These are phyloP conservation scores for Hydrangea macrophylla DNA, from an alignment of 148 eudicot species.

Conservation along the genomic window DNA sequence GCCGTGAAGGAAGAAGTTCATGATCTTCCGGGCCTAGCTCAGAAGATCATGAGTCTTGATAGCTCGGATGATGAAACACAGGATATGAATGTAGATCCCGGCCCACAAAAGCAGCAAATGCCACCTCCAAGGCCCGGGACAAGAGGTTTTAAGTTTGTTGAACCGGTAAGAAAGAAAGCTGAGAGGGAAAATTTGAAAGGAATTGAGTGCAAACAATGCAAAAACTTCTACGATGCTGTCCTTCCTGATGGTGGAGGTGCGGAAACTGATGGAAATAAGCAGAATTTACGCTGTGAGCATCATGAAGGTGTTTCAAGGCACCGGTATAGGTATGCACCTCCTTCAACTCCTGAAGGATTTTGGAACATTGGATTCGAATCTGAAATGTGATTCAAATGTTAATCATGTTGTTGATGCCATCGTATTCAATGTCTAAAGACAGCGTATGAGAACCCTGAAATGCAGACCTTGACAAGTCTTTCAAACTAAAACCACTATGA, in stretches of 20 bases:
- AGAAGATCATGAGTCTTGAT: conserved; percentile 35
- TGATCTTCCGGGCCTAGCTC: conserved; percentile 32
- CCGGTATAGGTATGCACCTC: conserved; percentile 82
- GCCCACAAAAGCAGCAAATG: conserved; percentile 33
- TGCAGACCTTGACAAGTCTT: too few relatives aligned
- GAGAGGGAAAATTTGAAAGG: conserved; percentile 80
- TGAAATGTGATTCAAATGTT: conserved; percentile 35
- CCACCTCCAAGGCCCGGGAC: conserved; percentile 37
- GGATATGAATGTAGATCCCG: conserved; percentile 41
- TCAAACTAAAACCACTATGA: too few relatives aligned
- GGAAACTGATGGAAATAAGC: conserved; percentile 28
- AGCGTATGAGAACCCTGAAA: too few relatives aligned
- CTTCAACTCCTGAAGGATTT: conserved; percentile 93
- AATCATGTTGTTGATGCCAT: too few relatives aligned
- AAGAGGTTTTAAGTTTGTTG: conserved; percentile 71
- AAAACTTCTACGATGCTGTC: conserved; percentile 93
- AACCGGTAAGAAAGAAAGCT: conserved; percentile 80
- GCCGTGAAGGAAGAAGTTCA: conserved; percentile 33
- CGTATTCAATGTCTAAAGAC: too few relatives aligned
- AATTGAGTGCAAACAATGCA: conserved; percentile 90
- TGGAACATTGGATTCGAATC: conserved; percentile 99
- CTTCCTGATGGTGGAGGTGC: conserved; percentile 45
- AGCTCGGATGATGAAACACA: conserved; percentile 77
- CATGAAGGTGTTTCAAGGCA: conserved; percentile 94
- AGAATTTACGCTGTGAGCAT: conserved; percentile 77